A percentile compares a stretch with the other conserved stretches of the same genome.
Conservation (phyloP, 768 basidiomycete genomes). For the Zangia roseola region DNA sequence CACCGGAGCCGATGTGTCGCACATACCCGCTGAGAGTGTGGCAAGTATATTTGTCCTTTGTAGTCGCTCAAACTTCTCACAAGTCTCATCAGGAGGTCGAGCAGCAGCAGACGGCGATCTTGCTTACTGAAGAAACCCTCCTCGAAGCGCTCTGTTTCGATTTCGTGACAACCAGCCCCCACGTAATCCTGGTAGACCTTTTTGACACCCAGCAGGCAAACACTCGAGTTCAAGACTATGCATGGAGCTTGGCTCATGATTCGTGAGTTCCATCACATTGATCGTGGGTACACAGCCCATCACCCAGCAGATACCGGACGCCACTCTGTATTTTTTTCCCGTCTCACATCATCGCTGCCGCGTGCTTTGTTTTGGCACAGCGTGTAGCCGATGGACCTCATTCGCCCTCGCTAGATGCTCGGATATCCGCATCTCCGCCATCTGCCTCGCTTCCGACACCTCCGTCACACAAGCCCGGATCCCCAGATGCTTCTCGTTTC, state of each 20-base stretch:
- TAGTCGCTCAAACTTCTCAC: not conserved
- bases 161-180: slow-evolving; percentile 75
- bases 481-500: slow-evolving; percentile 67
- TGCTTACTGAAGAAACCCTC: slow-evolving; percentile 74
- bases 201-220: slow-evolving; percentile 56
- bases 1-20: slow-evolving; percentile 49
- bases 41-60: slow-evolving; percentile 37
- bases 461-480: slow-evolving; percentile 71
- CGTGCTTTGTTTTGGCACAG: slow-evolving; percentile 78
- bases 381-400: slow-evolving; percentile 70
- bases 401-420: slow-evolving; percentile 69
- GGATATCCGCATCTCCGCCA: slow-evolving; percentile 68
- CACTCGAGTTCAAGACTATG: slow-evolving; percentile 60
- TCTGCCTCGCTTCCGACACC: slow-evolving; percentile 79
- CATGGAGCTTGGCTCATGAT: slow-evolving; percentile 87
- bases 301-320: slow-evolving; percentile 62
- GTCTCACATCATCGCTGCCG: slow-evolving; percentile 69
- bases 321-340: slow-evolving; percentile 73
- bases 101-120: slow-evolving; percentile 63
- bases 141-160: slow-evolving; percentile 86
- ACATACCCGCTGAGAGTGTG: slow-evolving; percentile 63
- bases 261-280: slow-evolving; percentile 51
- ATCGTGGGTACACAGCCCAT: slow-evolving; percentile 6
- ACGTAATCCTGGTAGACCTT: slow-evolving; percentile 71
- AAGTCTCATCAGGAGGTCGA: slow-evolving; percentile 64